Evolutionary conservation across 768 basidiomycete species (phyloP), one percentile per base, ranked within the genome.

Genomic region (Lentinula guzmanii): DNA sequence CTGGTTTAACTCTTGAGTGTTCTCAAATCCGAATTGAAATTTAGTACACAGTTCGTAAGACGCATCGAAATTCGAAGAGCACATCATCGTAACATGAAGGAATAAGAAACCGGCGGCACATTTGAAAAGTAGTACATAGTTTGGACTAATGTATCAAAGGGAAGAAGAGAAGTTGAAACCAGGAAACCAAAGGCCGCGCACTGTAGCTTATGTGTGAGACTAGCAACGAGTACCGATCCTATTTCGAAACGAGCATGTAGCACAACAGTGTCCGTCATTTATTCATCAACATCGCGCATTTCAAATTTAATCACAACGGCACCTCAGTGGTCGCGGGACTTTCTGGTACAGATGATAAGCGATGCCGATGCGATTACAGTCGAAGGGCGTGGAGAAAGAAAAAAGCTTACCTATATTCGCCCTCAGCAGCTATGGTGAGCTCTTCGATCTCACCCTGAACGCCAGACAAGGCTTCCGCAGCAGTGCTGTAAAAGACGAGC

Each of bases 371-470:
- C 13, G 35, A 16, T 37, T 56, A 64, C 62, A 53, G 42, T 24
- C 7, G 1, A 7, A 63, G 28, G 34, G 51, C 7, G 8, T 16
- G n/a, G 39, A 5, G 37, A 39, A 8, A 13, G 21, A 9, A 52
- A 9, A 11, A 11, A 6, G 10, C 65, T 65, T 64, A 93, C 88
- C 95, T 90, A 79, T 96, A 98, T 71, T 95, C 93, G 61, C 92
- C 93, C 74, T 98, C 95, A 0, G 95, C 94, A 51, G 93, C 92
- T 37, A 95, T 89, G 62, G 87, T 89, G 65, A 96, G 81, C 66
- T 98, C 95, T 65, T 97, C 95, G 52, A 98, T 90, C 72, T 97
- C 93, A 53, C 91, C 91, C 71, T 95, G 93, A 51, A 91, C 83
- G 50, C 82, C 77, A n/a, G 84, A 85, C 45, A 95, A 82, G 0